A percentile compares a stretch with the other conserved stretches of the same genome.
Evolutionary conservation across 2,329 filamentous ascomycete genomes (phyloP).

Genomic region (Aspergillus caelatus): DNA sequence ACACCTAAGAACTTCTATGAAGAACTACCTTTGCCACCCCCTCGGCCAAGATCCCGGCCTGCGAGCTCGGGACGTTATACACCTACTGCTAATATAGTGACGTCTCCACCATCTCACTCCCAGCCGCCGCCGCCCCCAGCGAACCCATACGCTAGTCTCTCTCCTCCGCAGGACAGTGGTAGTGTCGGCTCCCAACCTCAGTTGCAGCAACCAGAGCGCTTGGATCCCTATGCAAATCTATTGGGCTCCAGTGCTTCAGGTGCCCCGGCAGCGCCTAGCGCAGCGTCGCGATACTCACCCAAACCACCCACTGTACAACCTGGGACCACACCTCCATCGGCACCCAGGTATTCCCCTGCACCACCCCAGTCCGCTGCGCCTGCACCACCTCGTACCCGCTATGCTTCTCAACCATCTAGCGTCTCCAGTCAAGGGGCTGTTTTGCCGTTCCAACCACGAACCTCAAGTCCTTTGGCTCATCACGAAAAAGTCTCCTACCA

Average conservation of each 20-base stretch:
- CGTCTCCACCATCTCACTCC: constrained; percentile 20
- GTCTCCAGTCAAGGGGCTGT: constrained; percentile 30
- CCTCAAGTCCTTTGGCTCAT: constrained; percentile 65
- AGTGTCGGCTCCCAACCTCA: constrained; percentile 23
- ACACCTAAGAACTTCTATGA: constrained; percentile 69
- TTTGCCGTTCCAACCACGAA: constrained; percentile 63
- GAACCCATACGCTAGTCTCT: constrained; percentile 23
- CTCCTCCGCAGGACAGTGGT: constrained; percentile 23
- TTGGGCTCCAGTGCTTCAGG: constrained; percentile 31
- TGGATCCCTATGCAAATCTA: constrained; percentile 36
- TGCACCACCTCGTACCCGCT: constrained; percentile 37
- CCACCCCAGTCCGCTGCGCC: constrained; percentile 39
- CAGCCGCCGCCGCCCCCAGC: constrained; percentile 17
- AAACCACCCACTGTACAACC: constrained; percentile 38
- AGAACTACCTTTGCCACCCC: constrained; percentile 65
- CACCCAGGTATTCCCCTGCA: constrained; percentile 49
- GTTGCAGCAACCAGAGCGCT: constrained; percentile 34
- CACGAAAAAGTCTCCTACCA: constrained; percentile 45
- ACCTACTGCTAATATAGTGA: constrained; percentile 34
- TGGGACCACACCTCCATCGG: constrained; percentile 39
- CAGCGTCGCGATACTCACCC: constrained; percentile 46
- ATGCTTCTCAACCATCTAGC: constrained; percentile 42
- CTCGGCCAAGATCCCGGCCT: constrained; percentile 59
- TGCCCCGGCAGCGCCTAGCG: constrained; percentile 31
- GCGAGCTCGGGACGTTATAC: constrained; percentile 48